These are phyloP conservation scores for Pleurotus giganteus DNA, from an alignment of 768 basidiomycete species.

Conservation along the genomic window DNA sequence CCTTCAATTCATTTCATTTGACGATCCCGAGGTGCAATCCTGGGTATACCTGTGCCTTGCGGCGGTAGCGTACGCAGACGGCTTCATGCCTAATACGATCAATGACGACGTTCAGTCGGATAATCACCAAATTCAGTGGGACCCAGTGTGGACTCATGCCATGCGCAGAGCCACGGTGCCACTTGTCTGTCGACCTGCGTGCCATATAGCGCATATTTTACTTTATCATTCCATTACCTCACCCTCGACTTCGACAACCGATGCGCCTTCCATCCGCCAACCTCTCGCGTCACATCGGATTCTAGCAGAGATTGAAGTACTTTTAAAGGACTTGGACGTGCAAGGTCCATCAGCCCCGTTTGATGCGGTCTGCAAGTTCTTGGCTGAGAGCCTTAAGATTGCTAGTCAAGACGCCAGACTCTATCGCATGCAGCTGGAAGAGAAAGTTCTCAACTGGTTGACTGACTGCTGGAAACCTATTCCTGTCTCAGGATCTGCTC, in stretches of 20 bases:
- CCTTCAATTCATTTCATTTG: conserved; percentile 57
- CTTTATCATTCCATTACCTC: conserved; percentile 36
- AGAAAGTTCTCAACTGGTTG: conserved; percentile 83
- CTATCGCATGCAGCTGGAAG: conserved; percentile 83
- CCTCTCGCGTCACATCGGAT: conserved; percentile 53
- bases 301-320: conserved; percentile 70
- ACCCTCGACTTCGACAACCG: conserved; percentile 17
- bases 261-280: not conserved
- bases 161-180: conserved; percentile 71
- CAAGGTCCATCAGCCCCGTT: conserved; percentile 87
- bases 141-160: conserved; percentile 78
- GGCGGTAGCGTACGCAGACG: conserved; percentile 59
- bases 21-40: conserved; percentile 67
- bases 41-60: conserved; percentile 86
- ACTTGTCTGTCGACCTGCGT: conserved; percentile 75
- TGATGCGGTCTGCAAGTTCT: conserved; percentile 88
- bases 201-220: conserved; percentile 62
- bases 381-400: conserved; percentile 64
- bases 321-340: conserved; percentile 82
- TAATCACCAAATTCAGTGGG: conserved; percentile 54
- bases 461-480: conserved; percentile 62
- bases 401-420: conserved; percentile 81
- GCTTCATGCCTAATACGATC: conserved; percentile 14
- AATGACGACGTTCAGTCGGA: not conserved
- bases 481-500: conserved; percentile 25